Evolutionary conservation across 495 filamentous ascomycete genomes (phyloP), one percentile per base, ranked within the genome.

Genomic region (Daldinia decipiens): DNA sequence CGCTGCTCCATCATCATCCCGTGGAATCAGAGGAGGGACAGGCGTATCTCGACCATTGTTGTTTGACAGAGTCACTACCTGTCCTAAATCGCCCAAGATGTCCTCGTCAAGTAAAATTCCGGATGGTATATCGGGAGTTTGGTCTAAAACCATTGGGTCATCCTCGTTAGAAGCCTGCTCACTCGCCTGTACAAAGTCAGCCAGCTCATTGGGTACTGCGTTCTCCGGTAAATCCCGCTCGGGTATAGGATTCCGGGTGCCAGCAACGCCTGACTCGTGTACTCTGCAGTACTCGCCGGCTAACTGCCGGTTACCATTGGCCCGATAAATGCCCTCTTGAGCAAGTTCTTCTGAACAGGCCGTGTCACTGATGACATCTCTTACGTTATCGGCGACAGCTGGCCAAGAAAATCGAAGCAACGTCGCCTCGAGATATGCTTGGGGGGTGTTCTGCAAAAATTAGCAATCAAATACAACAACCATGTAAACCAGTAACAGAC

Each of bases 311-410:
- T 85, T 84, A 64, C 93, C 92, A 62, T 91, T 89, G 76, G 94
- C 94, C 26, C 94, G 88, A 74, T 91, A 97, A 4, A 94, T 79
- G 17, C 92, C 93, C 78, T 98, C 94, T n/a, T 83, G 84, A 13
- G 85, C 89, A 29, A 97, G 80, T 8, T 87, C 85, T 29, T 82
- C 74, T 32, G 60, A 17, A 39, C 66, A 76, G 6, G 32, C 45
- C 21, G 54, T 47, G 3, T 63, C 63, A 12, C 65, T 73, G 40
- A 79, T 55, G 36, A 73, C 71, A 0, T 80, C 81, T 74, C 17
- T 67, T 59, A 69, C 58, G 58, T 72, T 62, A 34, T 75, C 57
- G 29, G 55, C 43, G 61, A 74, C 45, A 2, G 39, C 9, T 21
- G 59, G 85, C 50, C 75, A 77, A 34, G 62, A 12, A 53, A 76